Evolutionary conservation across 371 early-diverging fungal species (phyloP).

Genomic region (Apophysomyces elegans): DNA sequence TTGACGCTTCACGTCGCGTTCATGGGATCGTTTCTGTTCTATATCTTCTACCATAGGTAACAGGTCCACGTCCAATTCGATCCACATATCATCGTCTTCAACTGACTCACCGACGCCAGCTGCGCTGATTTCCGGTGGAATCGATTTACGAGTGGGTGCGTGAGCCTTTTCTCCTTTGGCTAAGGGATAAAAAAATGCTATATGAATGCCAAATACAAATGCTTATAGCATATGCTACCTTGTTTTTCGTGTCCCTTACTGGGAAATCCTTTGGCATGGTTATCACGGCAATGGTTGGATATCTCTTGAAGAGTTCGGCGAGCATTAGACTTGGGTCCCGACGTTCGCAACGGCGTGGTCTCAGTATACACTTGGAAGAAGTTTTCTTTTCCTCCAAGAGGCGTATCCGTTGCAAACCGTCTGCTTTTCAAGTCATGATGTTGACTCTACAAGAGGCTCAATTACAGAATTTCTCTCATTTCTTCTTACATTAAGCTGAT

Average conservation of each 20-base stretch:
- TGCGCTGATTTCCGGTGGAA: background rate
- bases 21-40: background rate
- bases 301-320: constrained; percentile 8
- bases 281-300: background rate
- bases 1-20: background rate
- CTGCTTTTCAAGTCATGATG: background rate
- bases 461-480: background rate
- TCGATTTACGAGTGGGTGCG: background rate
- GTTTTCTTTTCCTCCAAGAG: background rate
- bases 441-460: background rate
- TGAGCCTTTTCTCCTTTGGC: background rate
- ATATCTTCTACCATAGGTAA: constrained; percentile 12
- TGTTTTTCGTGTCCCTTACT: background rate
- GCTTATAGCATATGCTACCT: background rate
- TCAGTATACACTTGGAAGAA: constrained; percentile 20
- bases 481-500: background rate
- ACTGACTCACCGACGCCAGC: background rate
- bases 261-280: background rate
- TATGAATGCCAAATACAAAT: background rate
- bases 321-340: background rate
- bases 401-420: background rate
- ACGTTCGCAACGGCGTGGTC: background rate
- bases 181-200: background rate
- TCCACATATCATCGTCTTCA: constrained; percentile 18
- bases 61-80: constrained; percentile 19